Percentiles rank a stretch among this genome's conserved stretches.
Evolutionary conservation across 768 basidiomycete genomes (phyloP).

Genomic region (Cystobasidium ongulense): DNA sequence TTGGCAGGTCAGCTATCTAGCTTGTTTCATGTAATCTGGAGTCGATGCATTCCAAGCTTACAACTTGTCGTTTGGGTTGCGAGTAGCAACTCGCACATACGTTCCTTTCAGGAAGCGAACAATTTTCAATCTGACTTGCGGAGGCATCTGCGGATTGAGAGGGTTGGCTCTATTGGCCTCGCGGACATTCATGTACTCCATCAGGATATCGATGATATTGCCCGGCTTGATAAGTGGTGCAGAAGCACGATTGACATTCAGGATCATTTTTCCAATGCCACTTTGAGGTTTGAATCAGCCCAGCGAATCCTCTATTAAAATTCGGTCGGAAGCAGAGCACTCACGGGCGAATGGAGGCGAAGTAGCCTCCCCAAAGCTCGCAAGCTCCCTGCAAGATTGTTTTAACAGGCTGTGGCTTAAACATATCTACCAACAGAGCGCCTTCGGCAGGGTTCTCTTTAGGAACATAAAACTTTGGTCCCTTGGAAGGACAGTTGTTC

Average conservation of each 20-base stretch:
- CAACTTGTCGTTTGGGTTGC: neutral
- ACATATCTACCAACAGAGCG: neutral
- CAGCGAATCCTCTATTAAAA: neutral
- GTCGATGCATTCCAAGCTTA: neutral
- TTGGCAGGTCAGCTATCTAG: neutral
- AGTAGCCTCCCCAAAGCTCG: constrained; percentile 14
- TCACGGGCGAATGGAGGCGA: constrained; percentile 6
- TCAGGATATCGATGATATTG: neutral
- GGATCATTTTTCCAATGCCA: neutral
- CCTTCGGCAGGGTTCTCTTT: neutral
- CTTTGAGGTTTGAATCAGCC: neutral
- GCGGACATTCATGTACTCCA: neutral
- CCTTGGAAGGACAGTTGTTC: neutral
- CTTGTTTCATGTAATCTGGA: neutral
- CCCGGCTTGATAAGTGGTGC: neutral
- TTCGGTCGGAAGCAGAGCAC: neutral
- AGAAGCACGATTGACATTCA: neutral
- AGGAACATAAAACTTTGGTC: neutral
- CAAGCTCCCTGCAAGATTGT: neutral
- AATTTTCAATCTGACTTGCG: neutral
- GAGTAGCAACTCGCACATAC: neutral
- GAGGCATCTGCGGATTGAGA: neutral
- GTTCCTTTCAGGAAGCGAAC: constrained; percentile 1
- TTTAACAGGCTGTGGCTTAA: neutral
- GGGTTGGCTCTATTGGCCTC: neutral